phyloP scores from a whole-genome alignment of 2,329 filamentous ascomycete species.

The Aotearoamyces nothofagi region DNA sequence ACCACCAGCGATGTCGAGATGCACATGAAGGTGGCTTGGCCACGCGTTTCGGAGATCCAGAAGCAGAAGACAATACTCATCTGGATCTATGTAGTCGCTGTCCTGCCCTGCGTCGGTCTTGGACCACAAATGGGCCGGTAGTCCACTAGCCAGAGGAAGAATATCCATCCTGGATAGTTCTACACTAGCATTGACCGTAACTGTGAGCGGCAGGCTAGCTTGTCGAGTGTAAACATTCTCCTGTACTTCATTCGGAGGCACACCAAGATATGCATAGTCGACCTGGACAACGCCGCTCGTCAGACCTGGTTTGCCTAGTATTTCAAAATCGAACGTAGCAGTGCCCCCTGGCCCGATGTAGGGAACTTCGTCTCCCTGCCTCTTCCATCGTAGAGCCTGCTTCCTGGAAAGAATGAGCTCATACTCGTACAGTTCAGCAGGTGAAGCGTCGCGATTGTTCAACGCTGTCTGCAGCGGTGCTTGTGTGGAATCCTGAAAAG shows the following conservation, averaged over 20 bases:
- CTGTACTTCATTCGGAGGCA: slow-evolving; percentile 47
- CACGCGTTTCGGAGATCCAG: slow-evolving; percentile 82
- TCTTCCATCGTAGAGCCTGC: slow-evolving; percentile 46
- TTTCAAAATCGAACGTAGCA: slow-evolving; percentile 65
- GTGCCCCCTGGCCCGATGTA: slow-evolving; percentile 53
- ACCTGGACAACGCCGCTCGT: slow-evolving; percentile 68
- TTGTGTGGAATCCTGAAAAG: slow-evolving; percentile 80
- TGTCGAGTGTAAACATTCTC: slow-evolving; percentile 75
- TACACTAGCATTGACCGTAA: slow-evolving; percentile 86
- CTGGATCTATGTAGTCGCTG: slow-evolving; percentile 26
- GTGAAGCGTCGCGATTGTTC: slow-evolving; percentile 59
- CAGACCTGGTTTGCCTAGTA: slow-evolving; percentile 73
- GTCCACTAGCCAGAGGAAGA: slow-evolving; percentile 52
- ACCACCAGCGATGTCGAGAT: slow-evolving; percentile 28
- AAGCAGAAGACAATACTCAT: slow-evolving; percentile 63
- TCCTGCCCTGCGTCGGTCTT: slow-evolving; percentile 16
- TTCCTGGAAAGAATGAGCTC: slow-evolving; percentile 65
- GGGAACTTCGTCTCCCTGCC: slow-evolving; percentile 31
- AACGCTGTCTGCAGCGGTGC: slow-evolving; percentile 61
- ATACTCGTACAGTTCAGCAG: slow-evolving; percentile 72
- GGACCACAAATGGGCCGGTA: slow-evolving; percentile 47
- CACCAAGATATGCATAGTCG: slow-evolving; percentile 73
- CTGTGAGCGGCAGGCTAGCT: slow-evolving; percentile 62
- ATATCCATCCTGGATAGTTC: slow-evolving; percentile 72
- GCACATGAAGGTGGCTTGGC: slow-evolving; percentile 63